Base-by-base conservation (phyloP, 1,284 basidiomycete species). In the Cronartium quercuum region DNA sequence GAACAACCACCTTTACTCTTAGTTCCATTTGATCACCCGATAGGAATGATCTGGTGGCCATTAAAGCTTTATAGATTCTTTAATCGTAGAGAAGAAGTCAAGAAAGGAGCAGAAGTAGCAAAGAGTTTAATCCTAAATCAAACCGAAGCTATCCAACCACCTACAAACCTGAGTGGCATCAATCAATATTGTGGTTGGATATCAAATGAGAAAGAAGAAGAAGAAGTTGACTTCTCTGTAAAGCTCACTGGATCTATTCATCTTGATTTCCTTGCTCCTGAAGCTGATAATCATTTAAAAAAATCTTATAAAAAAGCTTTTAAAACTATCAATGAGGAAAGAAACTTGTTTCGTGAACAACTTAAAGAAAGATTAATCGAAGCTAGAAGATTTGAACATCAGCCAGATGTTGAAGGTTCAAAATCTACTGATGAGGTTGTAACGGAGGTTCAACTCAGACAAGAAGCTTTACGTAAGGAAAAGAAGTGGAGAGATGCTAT, bases 11-110 rank as follows among this genome's bases (percentile, higher is more conserved):
- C 71, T 15, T 41, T 75, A n/a, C 65, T 75, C 18, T 44, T 75
- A 35, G 71, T 75, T 38, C 71, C 71, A 4, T 75, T 75, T 18
- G 71, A 75, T 67, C 71, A 75, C 21, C 71, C 71, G 21, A 75
- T 75, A 21, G 71, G 71, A 29, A 67, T 75, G 41, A 65, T 51
- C 24, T 75, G 71, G 71, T 75, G 71, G 71, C 71, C 71, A 18
- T 41, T 66, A 18, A 75, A 75, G 58, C 65, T 75, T 37, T 75
- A 66, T 62, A 21, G 65, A n/a, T 75, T 75, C 41, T 75, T 75
- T 47, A 66, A 75, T 24, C 55, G 65, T 35, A 47, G 71, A 21
- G 29, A 66, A 12, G 63, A 75, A 61, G 63, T 67, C 12, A 51
- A 60, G 41, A 44, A 44, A 58, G 71, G 71, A n/a, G 71, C 55